Evolutionary conservation across 176 grass and related monocot species (phyloP), one percentile per base, ranked within the genome.

Genomic region (bread wheat (Triticum aestivum)): DNA sequence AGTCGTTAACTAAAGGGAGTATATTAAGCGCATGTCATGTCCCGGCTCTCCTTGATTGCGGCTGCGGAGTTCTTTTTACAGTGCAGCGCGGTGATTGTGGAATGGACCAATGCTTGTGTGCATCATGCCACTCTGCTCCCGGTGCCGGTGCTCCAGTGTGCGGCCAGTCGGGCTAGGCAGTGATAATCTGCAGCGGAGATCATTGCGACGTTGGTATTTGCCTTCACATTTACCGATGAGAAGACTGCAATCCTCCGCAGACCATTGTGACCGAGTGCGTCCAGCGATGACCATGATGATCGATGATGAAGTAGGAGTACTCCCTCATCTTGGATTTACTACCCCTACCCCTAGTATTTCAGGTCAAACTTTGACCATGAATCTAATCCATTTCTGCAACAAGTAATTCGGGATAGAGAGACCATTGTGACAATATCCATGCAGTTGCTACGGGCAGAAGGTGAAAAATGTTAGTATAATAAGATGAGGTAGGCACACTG

Each of bases 171-270:
- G 15, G 1, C 14, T 54, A 54, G 51, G 0, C 5, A 54, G 51
- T 54, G 15, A 54, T 15, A 54, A 18, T 54, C 10, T 15, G 76
- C 59, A 34, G 29, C 20, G 13, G 44, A 41, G 61, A 83, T 88
- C 63, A 84, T 73, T 79, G 87, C 87, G 5, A 0, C 20, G n/a
- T 24, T 12, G 1, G 61, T 49, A 8, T 77, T 15, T 49, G 5
- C 30, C 13, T 29, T 30, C 17, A 0, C 38, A 79, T 73, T 44
- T 80, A 74, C 49, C 75, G 75, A 80, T 59, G 82, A 80, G 82
- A 89, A 89, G 73, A 75, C 82, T 45, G 82, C 77, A 45, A 61
- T 7, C 77, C 47, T 8, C 77, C 44, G 82, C 67, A 5, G 15
- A 18, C 5, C 49, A 0, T 52, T 2, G 49, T 2, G 52, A 58